phyloP scores from a whole-genome alignment of 78 protist genomes.

The Goniomonas avonlea region DNA sequence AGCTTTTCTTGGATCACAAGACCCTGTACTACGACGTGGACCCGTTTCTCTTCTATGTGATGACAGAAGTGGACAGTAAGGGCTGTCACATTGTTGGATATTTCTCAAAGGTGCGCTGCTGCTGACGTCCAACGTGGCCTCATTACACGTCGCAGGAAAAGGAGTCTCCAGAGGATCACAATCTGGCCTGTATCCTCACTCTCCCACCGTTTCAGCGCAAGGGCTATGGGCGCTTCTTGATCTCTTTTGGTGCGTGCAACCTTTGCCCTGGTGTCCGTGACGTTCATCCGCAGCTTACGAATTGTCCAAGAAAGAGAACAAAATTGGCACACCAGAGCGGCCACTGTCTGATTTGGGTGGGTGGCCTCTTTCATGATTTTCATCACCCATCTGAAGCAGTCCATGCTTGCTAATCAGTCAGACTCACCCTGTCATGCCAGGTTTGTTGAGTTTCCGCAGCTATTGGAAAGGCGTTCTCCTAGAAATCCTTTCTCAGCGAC shows the following conservation, averaged over 20 bases:
- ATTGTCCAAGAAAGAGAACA: constrained; percentile 70
- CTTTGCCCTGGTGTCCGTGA: constrained; percentile 58
- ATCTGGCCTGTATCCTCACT: constrained; percentile 85
- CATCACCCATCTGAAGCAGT: neutral
- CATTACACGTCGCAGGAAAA: constrained; percentile 58
- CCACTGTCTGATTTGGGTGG: constrained; percentile 95
- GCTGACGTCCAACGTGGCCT: neutral
- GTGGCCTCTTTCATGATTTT: neutral
- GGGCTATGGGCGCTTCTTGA: constrained; percentile 81
- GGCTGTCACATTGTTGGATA: constrained; percentile 88
- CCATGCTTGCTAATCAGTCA: neutral
- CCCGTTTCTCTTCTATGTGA: constrained; percentile 83
- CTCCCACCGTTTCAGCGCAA: constrained; percentile 85
- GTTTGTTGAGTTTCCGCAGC: neutral
- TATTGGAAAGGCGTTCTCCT: constrained; percentile 38
- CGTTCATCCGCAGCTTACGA: constrained; percentile 49
- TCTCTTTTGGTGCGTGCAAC: neutral
- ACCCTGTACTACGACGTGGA: constrained; percentile 82
- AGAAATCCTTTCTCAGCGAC: constrained; percentile 20
- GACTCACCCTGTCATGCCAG: neutral
- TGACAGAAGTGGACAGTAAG: constrained; percentile 68
- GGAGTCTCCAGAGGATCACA: constrained; percentile 65
- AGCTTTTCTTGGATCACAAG: constrained; percentile 86
- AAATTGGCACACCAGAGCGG: constrained; percentile 94
- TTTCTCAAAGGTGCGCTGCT: constrained; percentile 55